Percentiles rank a stretch among this genome's conserved stretches.
These are phyloP conservation scores for Fusarium sterilihyphosum DNA, from an alignment of 2,329 filamentous ascomycete species.

Conservation along the genomic window DNA sequence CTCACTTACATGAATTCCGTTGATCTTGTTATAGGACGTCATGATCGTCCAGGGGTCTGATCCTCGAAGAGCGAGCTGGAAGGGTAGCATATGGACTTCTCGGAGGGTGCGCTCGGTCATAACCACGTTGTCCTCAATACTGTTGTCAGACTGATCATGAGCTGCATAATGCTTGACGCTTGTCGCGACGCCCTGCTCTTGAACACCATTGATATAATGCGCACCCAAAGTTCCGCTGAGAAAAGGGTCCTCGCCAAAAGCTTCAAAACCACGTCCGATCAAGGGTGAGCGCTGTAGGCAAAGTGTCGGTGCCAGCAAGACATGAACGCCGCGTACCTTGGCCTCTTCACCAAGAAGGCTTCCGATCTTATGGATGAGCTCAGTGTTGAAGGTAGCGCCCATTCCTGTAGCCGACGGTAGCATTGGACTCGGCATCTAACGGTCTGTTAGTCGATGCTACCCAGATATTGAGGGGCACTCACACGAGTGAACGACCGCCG, in stretches of 20 bases:
- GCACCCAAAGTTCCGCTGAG: constrained; percentile 51
- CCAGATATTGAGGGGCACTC: neutral
- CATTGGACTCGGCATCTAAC: constrained; percentile 52
- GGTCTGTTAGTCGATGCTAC: neutral
- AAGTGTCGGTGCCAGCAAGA: constrained; percentile 57
- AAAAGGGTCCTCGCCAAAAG: constrained; percentile 53
- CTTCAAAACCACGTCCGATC: constrained; percentile 55
- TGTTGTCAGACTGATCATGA: constrained; percentile 49
- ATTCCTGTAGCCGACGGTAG: constrained; percentile 49
- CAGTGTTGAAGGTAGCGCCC: constrained; percentile 70
- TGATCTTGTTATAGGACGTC: constrained; percentile 49
- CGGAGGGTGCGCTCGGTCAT: constrained; percentile 36
- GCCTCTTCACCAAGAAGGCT: constrained; percentile 64
- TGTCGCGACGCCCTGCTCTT: constrained; percentile 51
- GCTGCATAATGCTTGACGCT: constrained; percentile 56
- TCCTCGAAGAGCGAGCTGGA: constrained; percentile 51
- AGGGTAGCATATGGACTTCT: constrained; percentile 47
- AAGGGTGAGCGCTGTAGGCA: constrained; percentile 55
- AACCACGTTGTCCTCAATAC: constrained; percentile 36
- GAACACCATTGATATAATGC: constrained; percentile 49
- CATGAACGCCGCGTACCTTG: constrained; percentile 70
- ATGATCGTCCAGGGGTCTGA: constrained; percentile 51
- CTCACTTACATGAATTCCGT: constrained; percentile 49
- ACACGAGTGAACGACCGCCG: constrained; percentile 34
- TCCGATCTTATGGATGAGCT: constrained; percentile 66